Conservation (phyloP, 495 filamentous ascomycete genomes). For the Aspergillus sclerotioniger region DNA sequence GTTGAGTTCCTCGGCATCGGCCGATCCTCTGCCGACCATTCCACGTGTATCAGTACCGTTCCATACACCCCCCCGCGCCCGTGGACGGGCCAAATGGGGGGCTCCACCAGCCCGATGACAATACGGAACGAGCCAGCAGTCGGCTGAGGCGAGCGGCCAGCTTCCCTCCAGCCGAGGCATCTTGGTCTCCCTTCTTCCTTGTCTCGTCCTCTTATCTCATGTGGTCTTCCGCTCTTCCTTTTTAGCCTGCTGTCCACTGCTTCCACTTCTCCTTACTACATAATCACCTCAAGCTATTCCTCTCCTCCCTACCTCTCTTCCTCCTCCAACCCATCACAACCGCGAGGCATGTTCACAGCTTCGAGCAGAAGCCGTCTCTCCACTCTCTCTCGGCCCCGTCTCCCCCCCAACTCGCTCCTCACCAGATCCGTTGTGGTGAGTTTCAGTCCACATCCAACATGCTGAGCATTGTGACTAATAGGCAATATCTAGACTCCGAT, state of each 20-base stretch:
- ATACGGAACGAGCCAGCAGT: slow-evolving; percentile 13
- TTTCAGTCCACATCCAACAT: slow-evolving; percentile 14
- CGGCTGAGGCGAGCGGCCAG: neutral
- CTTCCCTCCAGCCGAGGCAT: slow-evolving; percentile 22
- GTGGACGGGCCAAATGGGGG: too few relatives aligned
- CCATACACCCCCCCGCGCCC: neutral
- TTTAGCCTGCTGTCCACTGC: slow-evolving; percentile 11
- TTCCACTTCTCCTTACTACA: slow-evolving; percentile 8
- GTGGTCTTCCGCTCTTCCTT: slow-evolving; percentile 7
- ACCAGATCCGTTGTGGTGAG: slow-evolving; percentile 38
- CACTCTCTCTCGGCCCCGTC: slow-evolving; percentile 40
- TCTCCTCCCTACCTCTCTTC: slow-evolving; percentile 18
- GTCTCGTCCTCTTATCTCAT: slow-evolving; percentile 8
- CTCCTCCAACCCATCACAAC: slow-evolving; percentile 22
- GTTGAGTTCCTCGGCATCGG: neutral
- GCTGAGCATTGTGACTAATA: neutral
- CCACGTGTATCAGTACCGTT: neutral
- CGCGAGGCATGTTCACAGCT: slow-evolving; percentile 48
- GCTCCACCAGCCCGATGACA: slow-evolving; percentile 6
- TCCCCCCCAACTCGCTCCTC: slow-evolving; percentile 37
- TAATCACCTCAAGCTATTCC: neutral
- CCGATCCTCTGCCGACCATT: neutral
- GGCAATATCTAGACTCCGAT: slow-evolving; percentile 32
- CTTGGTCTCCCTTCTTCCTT: neutral
- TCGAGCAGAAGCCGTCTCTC: slow-evolving; percentile 47